Base-by-base conservation (phyloP, 345 rosid genomes). In the Pugionium dolabratum region DNA sequence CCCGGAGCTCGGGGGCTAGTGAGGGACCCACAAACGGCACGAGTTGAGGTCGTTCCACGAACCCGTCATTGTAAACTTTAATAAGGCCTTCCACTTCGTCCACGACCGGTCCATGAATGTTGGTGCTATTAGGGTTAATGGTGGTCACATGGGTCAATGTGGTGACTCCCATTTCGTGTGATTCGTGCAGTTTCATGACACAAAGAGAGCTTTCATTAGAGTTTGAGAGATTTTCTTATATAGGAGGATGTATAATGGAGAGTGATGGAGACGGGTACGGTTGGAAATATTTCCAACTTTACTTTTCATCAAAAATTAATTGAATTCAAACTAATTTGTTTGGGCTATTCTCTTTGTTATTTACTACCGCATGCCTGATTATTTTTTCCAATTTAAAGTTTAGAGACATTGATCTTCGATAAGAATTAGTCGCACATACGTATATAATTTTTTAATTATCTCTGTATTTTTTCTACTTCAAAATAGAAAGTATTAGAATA, bases 1-100 rank as follows among this genome's bases (percentile, higher is more conserved):
- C 82, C 6, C 80, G 82, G 28, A 78, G 68, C 40, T 81, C 85
- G 0, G 73, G 58, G 39, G 86, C 56, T 72, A 87, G 51, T 10
- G 78, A 45, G 27, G 71, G 49, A 6, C 69, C 61, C 67, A 81
- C 89, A 75, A 56, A 59, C 7, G 95, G 86, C 10, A 90, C 81
- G 3, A 81, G 42, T 33, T 67, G 69, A 9, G 75, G 54, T 59
- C 97, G 77, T 26, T 85, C 91, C 54, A 85, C 97, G 48, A 78
- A 77, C 11, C 91, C 91, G 60, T 90, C 88, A 44, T 77, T 75
- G 79, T 71, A 84, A 8, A 85, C 91, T 74, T 57, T 80, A n/a
- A 87, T 78, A 33, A 90, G 75, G 34, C 95, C 97, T 29, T 66
- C 64, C n/a, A 90, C 79, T 59, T 84, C 91, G 33, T 84, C 88